A percentile compares a stretch with the other conserved stretches of the same genome.
Evolutionary conservation across 768 basidiomycete species (phyloP).

Genomic region (Termitomyces sp.): DNA sequence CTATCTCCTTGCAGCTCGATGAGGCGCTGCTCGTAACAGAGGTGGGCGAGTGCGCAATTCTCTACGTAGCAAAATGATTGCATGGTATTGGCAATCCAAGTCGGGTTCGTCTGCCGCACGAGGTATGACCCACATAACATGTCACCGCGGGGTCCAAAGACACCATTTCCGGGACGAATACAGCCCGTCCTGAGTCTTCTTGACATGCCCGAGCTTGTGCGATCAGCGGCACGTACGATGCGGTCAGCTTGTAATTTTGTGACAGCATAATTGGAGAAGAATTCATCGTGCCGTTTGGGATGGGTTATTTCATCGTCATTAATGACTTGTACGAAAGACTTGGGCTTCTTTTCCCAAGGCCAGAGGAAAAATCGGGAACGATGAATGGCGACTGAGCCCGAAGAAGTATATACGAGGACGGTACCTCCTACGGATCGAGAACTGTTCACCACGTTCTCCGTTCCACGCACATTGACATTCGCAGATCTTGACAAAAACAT

Average conservation of each 20-base stretch:
- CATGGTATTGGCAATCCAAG: slow-evolving; percentile 53
- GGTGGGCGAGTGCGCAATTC: slow-evolving; percentile 67
- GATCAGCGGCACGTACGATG: slow-evolving; percentile 33
- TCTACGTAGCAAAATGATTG: slow-evolving; percentile 72
- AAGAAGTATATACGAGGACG: slow-evolving; percentile 67
- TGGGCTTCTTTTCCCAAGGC: slow-evolving; percentile 67
- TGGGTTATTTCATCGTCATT: slow-evolving; percentile 51
- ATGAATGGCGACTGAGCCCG: slow-evolving; percentile 56
- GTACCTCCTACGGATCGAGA: slow-evolving; percentile 48
- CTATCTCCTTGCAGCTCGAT: slow-evolving; percentile 36
- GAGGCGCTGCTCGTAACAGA: slow-evolving; percentile 68
- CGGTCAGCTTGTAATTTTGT: slow-evolving; percentile 58
- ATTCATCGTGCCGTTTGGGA: slow-evolving; percentile 51
- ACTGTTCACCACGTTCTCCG: slow-evolving; percentile 59
- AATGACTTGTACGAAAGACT: slow-evolving; percentile 54
- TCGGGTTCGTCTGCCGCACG: slow-evolving; percentile 49
- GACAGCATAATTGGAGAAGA: slow-evolving; percentile 76
- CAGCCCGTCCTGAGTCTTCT: slow-evolving; percentile 57
- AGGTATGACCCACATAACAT: slow-evolving; percentile 62
- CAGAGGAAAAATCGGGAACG: slow-evolving; percentile 59
- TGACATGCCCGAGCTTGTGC: slow-evolving; percentile 18
- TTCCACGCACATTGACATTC: slow-evolving; percentile 62
- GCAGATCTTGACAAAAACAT: slow-evolving; percentile 48
- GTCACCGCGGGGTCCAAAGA: slow-evolving; percentile 75
- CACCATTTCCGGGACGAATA: slow-evolving; percentile 72